A percentile compares a stretch with the other conserved stretches of the same genome.
phyloP scores from a whole-genome alignment of 148 eudicot genomes.

The Selenicereus undatus region DNA sequence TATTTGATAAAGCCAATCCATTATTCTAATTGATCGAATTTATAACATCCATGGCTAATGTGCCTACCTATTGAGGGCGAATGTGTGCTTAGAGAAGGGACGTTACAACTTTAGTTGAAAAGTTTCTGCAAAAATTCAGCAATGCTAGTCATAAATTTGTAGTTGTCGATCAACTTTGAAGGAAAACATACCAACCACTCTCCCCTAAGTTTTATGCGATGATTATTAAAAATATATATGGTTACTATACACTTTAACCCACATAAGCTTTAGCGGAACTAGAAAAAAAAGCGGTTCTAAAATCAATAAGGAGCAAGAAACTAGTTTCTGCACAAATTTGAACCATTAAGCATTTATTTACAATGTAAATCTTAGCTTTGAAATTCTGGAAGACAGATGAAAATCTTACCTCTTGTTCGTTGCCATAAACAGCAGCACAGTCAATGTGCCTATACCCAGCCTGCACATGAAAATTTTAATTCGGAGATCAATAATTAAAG shows the following conservation, averaged over 20 bases:
- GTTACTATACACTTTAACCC: neutral
- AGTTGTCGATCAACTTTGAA: neutral
- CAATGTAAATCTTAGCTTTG: too few species aligned
- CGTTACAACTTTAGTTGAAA: neutral
- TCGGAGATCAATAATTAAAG: neutral
- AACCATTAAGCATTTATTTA: neutral
- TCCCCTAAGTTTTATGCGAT: too few species aligned
- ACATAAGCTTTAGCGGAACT: neutral
- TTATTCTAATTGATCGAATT: too few species aligned
- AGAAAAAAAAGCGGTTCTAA: too few species aligned
- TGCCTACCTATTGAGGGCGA: neutral
- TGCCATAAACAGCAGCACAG: slow-evolving; percentile 56
- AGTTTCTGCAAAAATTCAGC: neutral
- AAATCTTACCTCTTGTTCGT: slow-evolving; percentile 47
- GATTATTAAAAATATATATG: too few species aligned
- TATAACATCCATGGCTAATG: too few species aligned
- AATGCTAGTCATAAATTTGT: neutral
- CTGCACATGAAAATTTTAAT: slow-evolving; percentile 27
- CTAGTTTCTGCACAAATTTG: too few species aligned
- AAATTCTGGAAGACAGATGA: too few species aligned
- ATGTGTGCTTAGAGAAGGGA: neutral
- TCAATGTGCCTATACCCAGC: slow-evolving; percentile 70
- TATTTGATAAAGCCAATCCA: too few species aligned
- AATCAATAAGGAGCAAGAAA: too few species aligned
- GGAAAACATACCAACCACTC: too few species aligned